Evolutionary conservation across 2,329 filamentous ascomycete species (phyloP), one percentile per base, ranked within the genome.

Genomic region (Nothomitra cinnamomea): DNA sequence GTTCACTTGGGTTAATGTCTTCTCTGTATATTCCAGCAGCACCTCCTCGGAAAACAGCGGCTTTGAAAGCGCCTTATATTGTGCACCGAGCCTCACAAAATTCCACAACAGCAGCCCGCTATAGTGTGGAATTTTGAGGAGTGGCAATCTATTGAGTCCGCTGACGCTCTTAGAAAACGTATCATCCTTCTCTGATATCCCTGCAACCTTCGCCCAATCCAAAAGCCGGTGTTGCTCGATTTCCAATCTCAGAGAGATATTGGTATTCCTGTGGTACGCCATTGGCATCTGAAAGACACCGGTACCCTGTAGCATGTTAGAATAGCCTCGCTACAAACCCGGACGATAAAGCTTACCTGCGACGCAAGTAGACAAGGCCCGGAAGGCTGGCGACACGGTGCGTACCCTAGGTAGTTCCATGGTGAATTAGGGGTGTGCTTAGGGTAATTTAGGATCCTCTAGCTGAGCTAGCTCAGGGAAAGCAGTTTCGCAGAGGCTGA

Each of bases 251-350:
- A 1, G 65, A 59, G 13, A 68, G 58, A 50, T 63, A 61, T 48
- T 67, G 60, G 51, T 58, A 65, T 25, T 65, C 61, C 3, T 58
- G 54, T 4, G 62, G 59, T 55, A 65, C 60, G 38, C 61, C 58
- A n/a, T 61, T 62, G 6, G 65, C 66, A 53, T 68, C 66, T 0
- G 63, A 58, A 7, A 69, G 64, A 32, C 68, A 55, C 55, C 68
- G 61, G 52, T 68, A 68, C 35, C 65, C 66, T 57, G 36, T 17
- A 17, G 17, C 21, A n/a, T 13, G 51, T 52, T n/a, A 53, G 35
- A 24, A 5, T 36, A n/a, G 35, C 13, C 13, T 10, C 19, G 15
- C 43, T 45, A 6, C 12, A 19, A 8, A 7, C 24, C 10, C 15
- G 21, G 22, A 12, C 2, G 2, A 21, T 3, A 25, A 32, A 7